Base-by-base conservation (phyloP, 164 flowering plant species). In the Stephania yunnanensis region DNA sequence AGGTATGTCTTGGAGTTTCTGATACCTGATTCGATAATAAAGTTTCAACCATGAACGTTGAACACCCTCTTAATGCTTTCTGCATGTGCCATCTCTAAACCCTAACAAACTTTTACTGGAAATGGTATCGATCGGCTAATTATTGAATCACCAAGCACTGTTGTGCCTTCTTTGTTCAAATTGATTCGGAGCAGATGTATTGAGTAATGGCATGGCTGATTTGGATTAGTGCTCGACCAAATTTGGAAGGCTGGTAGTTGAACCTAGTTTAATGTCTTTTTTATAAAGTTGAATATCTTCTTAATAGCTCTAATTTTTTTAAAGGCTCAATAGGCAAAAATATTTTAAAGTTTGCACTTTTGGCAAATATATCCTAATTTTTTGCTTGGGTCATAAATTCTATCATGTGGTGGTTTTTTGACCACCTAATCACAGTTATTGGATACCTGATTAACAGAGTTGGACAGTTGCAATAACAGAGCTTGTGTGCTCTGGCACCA, bases 1-100 rank as follows among this genome's bases (percentile, higher is more conserved):
- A 5, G 96, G 99, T 95, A 89, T 58, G 30, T 50, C 25, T 71
- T 80, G 31, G 10, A 53, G 7, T 61, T 22, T 61, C 36, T 55
- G 46, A 63, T 7, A 74, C 22, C 52, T 64, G 31, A 30, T 45
- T 69, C 75, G 11, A 45, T 31, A 36, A 36, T 36, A 2, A 63
- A 52, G 70, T 30, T 29, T 64, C 15, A 46, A 31, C 19, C 7
- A 20, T 0, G 44, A 12, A 46, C 20, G 19, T 46, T 22, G 66
- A 42, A n/a, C 0, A 31, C 64, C n/a, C 52, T 66, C 42, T 68
- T 58, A 17, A 58, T 58, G n/a, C 42, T 17, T 17, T 58, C n/a
- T 58, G 22, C 65, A 17, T 58, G 6, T 58, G 6, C 65, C 22
- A 5, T 58, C 22, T 15, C 65, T 17, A 17, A 58, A 58, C 15